Conservation (phyloP, 2,329 filamentous ascomycete genomes). For the Diaporthe sp. region DNA sequence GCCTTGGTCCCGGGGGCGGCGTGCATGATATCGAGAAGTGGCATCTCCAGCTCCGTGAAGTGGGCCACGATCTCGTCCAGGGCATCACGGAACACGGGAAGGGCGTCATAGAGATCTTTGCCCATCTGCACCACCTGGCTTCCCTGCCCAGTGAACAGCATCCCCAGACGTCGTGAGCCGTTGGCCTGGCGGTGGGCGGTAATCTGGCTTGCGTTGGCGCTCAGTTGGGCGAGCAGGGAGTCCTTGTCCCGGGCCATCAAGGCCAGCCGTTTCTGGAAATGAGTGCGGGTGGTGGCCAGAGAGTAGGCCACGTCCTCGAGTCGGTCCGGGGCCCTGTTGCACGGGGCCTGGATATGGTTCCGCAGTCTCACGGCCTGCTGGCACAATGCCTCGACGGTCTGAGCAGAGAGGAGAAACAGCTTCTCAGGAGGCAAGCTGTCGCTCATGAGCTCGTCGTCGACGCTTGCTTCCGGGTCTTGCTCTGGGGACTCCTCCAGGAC, state of each 20-base stretch:
- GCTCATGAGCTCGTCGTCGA: background rate
- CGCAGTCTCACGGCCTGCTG: background rate
- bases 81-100: background rate
- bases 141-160: background rate
- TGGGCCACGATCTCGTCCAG: background rate
- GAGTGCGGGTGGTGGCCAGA: background rate
- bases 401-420: background rate
- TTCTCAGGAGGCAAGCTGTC: background rate
- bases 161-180: background rate
- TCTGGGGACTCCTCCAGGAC: background rate
- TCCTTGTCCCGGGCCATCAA: background rate
- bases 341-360: no score
- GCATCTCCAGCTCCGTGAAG: background rate
- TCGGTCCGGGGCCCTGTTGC: no score
- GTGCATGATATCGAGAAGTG: background rate
- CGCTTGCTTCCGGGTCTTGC: no score
- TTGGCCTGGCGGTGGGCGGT: no score
- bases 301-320: background rate
- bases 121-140: background rate
- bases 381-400: background rate
- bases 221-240: background rate
- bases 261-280: background rate
- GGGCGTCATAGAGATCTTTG: background rate
- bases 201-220: no score
- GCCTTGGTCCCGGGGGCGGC: background rate